phyloP scores from a whole-genome alignment of 805 yeast species.

The Nakazawaea wyomingensis region DNA sequence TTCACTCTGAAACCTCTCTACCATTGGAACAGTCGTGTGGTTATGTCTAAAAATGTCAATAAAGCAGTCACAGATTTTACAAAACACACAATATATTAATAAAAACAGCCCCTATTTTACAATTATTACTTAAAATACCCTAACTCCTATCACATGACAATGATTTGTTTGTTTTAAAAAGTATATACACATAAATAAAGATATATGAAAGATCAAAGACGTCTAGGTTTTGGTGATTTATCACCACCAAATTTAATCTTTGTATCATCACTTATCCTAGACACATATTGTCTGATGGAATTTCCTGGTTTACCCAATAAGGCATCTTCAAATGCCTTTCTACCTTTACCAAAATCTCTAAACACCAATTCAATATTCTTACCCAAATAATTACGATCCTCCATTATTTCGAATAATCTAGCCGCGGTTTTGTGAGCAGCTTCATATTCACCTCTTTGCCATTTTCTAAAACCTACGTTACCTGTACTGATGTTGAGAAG shows the following conservation, averaged over 20 bases:
- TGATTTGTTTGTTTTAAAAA: not conserved
- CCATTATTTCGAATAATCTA: conserved; percentile 65
- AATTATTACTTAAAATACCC: no score
- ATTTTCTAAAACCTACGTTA: conserved; percentile 79
- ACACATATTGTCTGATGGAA: conserved; percentile 57
- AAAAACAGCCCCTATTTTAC: no score
- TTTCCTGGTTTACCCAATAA: conserved; percentile 86
- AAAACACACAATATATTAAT: no score
- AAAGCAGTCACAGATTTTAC: no score
- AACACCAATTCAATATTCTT: conserved; percentile 71
- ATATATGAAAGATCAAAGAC: conserved; percentile 38
- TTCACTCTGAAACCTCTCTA: no score
- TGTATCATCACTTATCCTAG: conserved; percentile 73
- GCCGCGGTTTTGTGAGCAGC: conserved; percentile 84
- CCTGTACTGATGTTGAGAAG: conserved; percentile 73
- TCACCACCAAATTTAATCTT: conserved; percentile 89
- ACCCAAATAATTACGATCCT: conserved; percentile 47
- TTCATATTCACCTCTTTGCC: conserved; percentile 89
- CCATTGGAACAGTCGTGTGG: no score
- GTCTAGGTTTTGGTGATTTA: conserved; percentile 75
- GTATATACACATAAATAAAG: not conserved
- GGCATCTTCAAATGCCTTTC: conserved; percentile 81
- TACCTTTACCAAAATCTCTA: conserved; percentile 82
- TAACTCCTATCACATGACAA: not conserved
- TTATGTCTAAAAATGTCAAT: no score